Percentiles rank a stretch among this genome's conserved stretches.
Conservation (phyloP, 768 basidiomycete genomes). For the Macrolepiota albuminosa region DNA sequence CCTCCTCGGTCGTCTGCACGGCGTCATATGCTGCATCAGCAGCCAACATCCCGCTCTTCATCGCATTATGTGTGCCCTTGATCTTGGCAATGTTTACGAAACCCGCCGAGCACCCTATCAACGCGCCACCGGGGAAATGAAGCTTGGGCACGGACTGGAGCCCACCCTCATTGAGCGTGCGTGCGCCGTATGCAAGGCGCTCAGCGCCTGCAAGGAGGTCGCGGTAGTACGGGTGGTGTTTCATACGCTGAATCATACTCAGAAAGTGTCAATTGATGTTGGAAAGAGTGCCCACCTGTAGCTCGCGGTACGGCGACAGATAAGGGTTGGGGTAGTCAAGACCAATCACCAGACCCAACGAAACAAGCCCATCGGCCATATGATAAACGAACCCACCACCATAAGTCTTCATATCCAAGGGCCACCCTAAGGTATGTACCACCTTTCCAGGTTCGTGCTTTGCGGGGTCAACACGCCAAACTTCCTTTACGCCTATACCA, state of each 20-base stretch:
- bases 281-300: conserved; percentile 58
- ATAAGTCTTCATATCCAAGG: conserved; percentile 76
- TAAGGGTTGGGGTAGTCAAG: conserved; percentile 95
- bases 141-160: conserved; percentile 83
- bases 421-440: conserved; percentile 96
- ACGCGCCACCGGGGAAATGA: conserved; percentile 89
- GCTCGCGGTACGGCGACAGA: conserved; percentile 85
- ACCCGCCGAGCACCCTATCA: conserved; percentile 93
- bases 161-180: conserved; percentile 90
- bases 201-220: conserved; percentile 67
- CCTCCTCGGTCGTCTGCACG: conserved; percentile 28
- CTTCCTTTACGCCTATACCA: conserved; percentile 94
- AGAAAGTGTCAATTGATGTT: background rate
- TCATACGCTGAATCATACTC: conserved; percentile 52
- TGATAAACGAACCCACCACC: conserved; percentile 96
- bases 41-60: conserved; percentile 98
- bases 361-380: conserved; percentile 89
- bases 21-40: conserved; percentile 81
- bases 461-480: conserved; percentile 79
- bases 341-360: conserved; percentile 87
- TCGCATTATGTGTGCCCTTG: conserved; percentile 97
- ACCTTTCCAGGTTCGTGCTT: conserved; percentile 70
- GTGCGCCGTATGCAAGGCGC: conserved; percentile 87
- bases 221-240: conserved; percentile 92
- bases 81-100: conserved; percentile 97